Percentiles rank a stretch among this genome's conserved stretches.
phyloP scores from a whole-genome alignment of 768 basidiomycete species.

The Peribolospora baueri region DNA sequence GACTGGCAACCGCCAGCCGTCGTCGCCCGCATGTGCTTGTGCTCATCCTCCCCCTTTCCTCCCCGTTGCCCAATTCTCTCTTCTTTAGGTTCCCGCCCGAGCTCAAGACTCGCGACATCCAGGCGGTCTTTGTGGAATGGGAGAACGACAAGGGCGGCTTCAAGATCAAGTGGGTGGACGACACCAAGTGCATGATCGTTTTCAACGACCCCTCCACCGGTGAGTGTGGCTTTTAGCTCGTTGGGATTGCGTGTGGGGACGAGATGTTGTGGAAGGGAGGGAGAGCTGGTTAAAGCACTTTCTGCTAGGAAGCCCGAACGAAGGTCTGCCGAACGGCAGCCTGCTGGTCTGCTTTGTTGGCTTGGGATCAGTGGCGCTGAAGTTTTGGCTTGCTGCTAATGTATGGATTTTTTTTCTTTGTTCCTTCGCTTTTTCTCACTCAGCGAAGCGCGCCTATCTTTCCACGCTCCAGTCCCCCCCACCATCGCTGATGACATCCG shows the following conservation, averaged over 20 bases:
- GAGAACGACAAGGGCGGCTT: conserved; percentile 69
- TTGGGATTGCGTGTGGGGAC: neutral
- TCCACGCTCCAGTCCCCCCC: conserved; percentile 31
- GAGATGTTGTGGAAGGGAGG: neutral
- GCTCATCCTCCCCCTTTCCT: too few relatives aligned
- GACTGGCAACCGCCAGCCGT: too few relatives aligned
- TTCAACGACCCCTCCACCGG: conserved; percentile 74
- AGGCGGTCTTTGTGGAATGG: conserved; percentile 69
- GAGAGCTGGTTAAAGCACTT: neutral
- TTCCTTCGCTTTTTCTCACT: neutral
- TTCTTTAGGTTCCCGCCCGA: conserved; percentile 81
- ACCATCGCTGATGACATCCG: neutral
- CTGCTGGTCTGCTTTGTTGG: neutral
- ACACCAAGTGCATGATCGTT: conserved; percentile 81
- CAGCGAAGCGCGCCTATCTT: conserved; percentile 90
- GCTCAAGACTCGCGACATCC: conserved; percentile 93
- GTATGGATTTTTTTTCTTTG: conserved; percentile 3
- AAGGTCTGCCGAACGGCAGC: neutral
- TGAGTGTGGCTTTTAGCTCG: conserved; percentile 25
- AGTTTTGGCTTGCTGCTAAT: too few relatives aligned
- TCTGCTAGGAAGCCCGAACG: neutral
- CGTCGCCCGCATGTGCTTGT: too few relatives aligned
- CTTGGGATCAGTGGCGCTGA: neutral
- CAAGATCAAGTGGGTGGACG: conserved; percentile 98
- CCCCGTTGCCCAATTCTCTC: conserved; percentile 16